Conservation (phyloP, 257 asterid species). For the Solanum peruvianum region DNA sequence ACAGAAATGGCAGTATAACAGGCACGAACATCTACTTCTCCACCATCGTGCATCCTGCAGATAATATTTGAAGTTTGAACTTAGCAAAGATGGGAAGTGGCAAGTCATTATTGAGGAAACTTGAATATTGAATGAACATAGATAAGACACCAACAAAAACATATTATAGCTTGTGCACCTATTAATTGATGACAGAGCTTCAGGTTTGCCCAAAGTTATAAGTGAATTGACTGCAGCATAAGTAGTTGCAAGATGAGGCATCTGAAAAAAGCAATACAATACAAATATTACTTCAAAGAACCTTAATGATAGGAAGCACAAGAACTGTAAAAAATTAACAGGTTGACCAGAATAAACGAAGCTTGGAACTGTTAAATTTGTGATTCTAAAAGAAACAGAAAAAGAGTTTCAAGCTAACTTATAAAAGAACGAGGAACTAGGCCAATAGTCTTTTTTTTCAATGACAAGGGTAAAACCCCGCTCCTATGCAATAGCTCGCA, state of each 20-base stretch:
- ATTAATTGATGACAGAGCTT: constrained; percentile 64
- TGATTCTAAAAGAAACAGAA: not conserved
- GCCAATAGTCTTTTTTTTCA: not conserved
- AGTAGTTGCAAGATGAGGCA: constrained; percentile 99
- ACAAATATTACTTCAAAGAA: not conserved
- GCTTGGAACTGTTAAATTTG: not conserved
- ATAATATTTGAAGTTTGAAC: not conserved
- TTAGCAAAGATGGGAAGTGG: not conserved
- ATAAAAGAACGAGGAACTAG: not conserved
- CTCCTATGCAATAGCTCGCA: too few species aligned
- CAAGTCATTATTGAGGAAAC: not conserved
- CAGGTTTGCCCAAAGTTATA: constrained; percentile 62
- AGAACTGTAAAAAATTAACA: not conserved
- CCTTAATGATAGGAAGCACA: not conserved
- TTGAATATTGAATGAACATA: not conserved
- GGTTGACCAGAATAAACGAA: not conserved
- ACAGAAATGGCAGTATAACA: constrained; percentile 97
- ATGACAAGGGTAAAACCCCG: too few species aligned
- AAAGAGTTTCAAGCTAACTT: not conserved
- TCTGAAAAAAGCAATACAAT: constrained; percentile 20
- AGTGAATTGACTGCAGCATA: constrained; percentile 86
- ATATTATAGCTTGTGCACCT: constrained; percentile 31
- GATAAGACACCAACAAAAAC: not conserved
- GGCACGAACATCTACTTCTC: constrained; percentile 94
- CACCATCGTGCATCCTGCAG: constrained; percentile 95